Base-by-base conservation (phyloP, 2,329 filamentous ascomycete genomes). In the Aspergillus uvarum region DNA sequence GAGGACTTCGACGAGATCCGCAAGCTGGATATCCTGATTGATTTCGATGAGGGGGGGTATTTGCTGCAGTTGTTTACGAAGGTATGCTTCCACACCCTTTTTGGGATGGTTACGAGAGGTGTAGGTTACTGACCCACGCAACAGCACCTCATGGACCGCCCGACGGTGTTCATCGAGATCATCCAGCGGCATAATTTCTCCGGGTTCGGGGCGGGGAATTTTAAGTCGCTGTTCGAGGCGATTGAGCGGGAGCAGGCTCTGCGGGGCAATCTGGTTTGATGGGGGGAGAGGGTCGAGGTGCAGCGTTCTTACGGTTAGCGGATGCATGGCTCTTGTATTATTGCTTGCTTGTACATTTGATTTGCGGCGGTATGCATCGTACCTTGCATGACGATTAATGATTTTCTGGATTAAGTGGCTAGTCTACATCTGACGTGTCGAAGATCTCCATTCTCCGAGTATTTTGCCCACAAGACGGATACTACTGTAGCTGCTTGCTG, bases 101-200 rank as follows among this genome's bases (percentile, higher is more conserved):
- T 16, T 47, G n/a, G 1, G 26, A 6, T 29, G 26, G 8, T 29
- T 29, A 10, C 2, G 26, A 16, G 21, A n/a, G 14, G 31, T 49
- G 35, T 44, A 47, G 48, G 56, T 26, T 24, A 24, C 38, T 31
- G 12, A 21, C 19, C 22, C 24, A 8, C 54, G 22, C 38, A 16
- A 35, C 61, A 78, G 86, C 94, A 94, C 65, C 77, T 97, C 67
- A 91, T 96, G 89, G 93, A 97, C 77, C 87, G 94, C 12, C 94
- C 94, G 24, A 97, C 94, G 3, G 93, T 97, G 29, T 97, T 97
- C 74, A 87, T 97, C 64, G 94, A 97, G 84, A 96, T 97, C 69
- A 97, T 97, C 69, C 92, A 97, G 81, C 82, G 93, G 59, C 89
- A 96, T 69, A 88, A 92, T 65, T 97, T 97, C 75, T 88, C 90